phyloP scores from a whole-genome alignment of 2,329 filamentous ascomycete genomes.

The Colletotrichum cereale region DNA sequence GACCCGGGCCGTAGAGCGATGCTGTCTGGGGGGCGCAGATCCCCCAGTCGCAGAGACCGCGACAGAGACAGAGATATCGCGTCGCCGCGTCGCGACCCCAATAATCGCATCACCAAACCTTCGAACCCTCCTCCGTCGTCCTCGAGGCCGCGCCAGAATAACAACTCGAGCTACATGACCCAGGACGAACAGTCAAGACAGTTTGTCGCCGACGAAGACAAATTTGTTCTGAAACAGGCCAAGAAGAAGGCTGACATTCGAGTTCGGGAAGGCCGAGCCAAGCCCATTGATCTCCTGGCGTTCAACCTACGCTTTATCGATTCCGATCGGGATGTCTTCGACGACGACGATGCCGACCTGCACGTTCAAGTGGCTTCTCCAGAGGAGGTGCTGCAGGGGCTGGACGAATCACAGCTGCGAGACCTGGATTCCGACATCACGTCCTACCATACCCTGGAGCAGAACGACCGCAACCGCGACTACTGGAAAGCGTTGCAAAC shows the following conservation, averaged over 20 bases:
- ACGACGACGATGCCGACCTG: constrained; percentile 82
- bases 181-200: constrained; percentile 82
- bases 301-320: constrained; percentile 93
- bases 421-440: constrained; percentile 86
- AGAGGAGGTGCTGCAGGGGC: constrained; percentile 80
- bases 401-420: constrained; percentile 74
- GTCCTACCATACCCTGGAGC: constrained; percentile 86
- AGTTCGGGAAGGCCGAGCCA: constrained; percentile 89
- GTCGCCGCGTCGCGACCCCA: constrained; percentile 67
- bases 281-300: constrained; percentile 92
- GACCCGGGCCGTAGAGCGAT: constrained; percentile 67
- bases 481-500: constrained; percentile 94
- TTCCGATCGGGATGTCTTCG: constrained; percentile 84
- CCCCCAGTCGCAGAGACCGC: constrained; percentile 49
- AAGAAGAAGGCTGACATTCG: constrained; percentile 98
- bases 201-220: constrained; percentile 95
- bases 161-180: constrained; percentile 65
- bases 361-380: constrained; percentile 84
- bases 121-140: constrained; percentile 48
- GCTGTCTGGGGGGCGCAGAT: constrained; percentile 61
- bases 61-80: constrained; percentile 52
- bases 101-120: constrained; percentile 69
- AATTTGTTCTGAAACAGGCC: constrained; percentile 94
- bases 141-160: constrained; percentile 46
- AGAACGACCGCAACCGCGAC: constrained; percentile 79